Evolutionary conservation across 371 early-diverging fungal species (phyloP).

Genomic region (Rhizopus microsporus): DNA sequence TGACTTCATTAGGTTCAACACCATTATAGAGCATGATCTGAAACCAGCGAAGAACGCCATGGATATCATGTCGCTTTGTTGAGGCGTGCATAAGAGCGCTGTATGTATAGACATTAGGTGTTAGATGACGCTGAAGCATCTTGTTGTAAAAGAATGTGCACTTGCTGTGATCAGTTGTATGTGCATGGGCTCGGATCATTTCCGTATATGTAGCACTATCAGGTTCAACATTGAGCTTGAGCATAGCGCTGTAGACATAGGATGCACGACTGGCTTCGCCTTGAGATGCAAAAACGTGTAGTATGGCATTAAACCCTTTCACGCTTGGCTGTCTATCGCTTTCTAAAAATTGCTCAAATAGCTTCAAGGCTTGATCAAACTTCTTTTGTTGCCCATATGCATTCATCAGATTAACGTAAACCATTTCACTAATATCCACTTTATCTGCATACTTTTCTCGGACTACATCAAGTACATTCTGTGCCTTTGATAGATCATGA

Average conservation of each 20-base stretch:
- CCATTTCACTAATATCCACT: slow-evolving; percentile 23
- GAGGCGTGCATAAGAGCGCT: slow-evolving; percentile 52
- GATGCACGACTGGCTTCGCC: slow-evolving; percentile 35
- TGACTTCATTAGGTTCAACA: slow-evolving; percentile 34
- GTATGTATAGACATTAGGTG: slow-evolving; percentile 54
- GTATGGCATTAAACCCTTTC: slow-evolving; percentile 45
- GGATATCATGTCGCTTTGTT: slow-evolving; percentile 22
- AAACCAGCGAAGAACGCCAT: slow-evolving; percentile 45
- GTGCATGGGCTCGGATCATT: slow-evolving; percentile 44
- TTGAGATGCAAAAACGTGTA: slow-evolving; percentile 49
- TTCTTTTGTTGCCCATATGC: slow-evolving; percentile 24
- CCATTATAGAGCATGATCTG: slow-evolving; percentile 34
- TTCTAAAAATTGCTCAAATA: slow-evolving; percentile 44
- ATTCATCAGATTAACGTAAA: slow-evolving; percentile 35
- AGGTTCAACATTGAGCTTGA: slow-evolving; percentile 38
- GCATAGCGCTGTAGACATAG: slow-evolving; percentile 40
- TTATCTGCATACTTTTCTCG: neutral
- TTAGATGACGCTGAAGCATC: slow-evolving; percentile 38
- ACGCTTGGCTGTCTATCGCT: slow-evolving; percentile 35
- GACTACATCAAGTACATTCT: slow-evolving; percentile 15
- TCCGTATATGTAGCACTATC: slow-evolving; percentile 52
- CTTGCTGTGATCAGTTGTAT: slow-evolving; percentile 17
- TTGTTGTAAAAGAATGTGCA: slow-evolving; percentile 43
- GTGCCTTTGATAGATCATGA: slow-evolving; percentile 20
- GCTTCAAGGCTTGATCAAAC: slow-evolving; percentile 31